phyloP scores from a whole-genome alignment of 2,329 filamentous ascomycete genomes.

The Cordyceps farinosa region DNA sequence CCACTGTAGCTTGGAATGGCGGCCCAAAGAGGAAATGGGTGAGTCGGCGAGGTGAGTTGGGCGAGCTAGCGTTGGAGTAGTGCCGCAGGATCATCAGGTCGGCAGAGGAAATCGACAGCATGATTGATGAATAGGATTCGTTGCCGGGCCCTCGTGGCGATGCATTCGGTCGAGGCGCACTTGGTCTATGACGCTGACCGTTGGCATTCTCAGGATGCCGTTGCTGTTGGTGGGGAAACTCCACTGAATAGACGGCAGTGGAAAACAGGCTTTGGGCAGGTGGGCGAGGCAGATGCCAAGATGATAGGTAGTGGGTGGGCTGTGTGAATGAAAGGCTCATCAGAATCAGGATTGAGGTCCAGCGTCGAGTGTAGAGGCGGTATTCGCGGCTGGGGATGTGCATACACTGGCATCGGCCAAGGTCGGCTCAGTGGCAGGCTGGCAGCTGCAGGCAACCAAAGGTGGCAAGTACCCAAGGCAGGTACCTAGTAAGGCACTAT shows the following conservation, averaged over 20 bases:
- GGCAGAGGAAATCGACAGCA: not conserved
- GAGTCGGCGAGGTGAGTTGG: not conserved
- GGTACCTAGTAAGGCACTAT: too few species aligned
- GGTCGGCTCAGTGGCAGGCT: not conserved
- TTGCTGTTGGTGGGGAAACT: not conserved
- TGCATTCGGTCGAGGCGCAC: not conserved
- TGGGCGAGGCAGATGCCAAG: not conserved
- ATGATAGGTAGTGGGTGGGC: not conserved
- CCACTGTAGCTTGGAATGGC: not conserved
- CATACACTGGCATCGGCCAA: not conserved
- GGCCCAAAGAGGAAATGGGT: slow-evolving; percentile 11
- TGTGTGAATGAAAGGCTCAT: not conserved
- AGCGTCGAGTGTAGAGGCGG: not conserved
- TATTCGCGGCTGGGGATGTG: not conserved
- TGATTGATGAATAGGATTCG: not conserved
- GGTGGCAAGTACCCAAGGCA: too few species aligned
- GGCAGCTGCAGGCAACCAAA: not conserved
- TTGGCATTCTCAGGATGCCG: not conserved
- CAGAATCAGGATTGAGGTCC: too few species aligned
- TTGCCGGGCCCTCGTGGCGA: not conserved
- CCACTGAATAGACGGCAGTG: not conserved
- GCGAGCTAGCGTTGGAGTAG: not conserved
- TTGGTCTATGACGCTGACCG: not conserved
- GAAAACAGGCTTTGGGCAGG: not conserved
- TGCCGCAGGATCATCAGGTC: not conserved